Evolutionary conservation across 176 grass and related monocot genomes (phyloP), one percentile per base, ranked within the genome.

Genomic region (Dendrocalamus sinicus): DNA sequence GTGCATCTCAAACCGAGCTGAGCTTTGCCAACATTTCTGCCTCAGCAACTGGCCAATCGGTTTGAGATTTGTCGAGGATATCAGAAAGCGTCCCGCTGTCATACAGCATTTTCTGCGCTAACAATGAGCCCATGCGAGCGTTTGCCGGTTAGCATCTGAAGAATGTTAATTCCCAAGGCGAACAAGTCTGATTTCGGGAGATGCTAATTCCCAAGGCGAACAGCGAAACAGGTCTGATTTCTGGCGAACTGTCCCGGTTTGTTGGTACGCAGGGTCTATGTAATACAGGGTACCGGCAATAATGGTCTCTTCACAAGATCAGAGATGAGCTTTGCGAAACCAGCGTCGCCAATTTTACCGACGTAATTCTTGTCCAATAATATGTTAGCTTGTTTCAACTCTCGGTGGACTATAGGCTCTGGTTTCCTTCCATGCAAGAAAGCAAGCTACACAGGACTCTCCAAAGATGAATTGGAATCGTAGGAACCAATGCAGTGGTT

Each of bases 241-340:
- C 0, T 88, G 93, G 9, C 96, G 89, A 64, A 98, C 60, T 0
- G 96, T 98, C 22, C 96, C 96, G 1, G 96, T 98, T 79, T 83
- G 88, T 41, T 98, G 91, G 77, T 98, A 98, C 78, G 96, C 96
- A 68, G 96, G 96, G 85, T 98, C 96, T 93, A 95, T 98, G 60
- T 98, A 98, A 76, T 76, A 92, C 58, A 98, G 41, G 2, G 93
- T 98, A 85, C 96, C 93, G 14, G 90, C 93, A 53, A 98, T 40
- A 43, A 91, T 39, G 23, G 96, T 98, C 51, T 98, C 96, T 47
- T 52, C 94, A 89, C 86, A 73, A 94, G 81, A 62, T 98, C 86
- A 8, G 81, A 86, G 35, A 98, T 80, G 53, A 95, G 84, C 81
- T 95, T 98, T 2, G 96, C 91, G 13, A 98, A 93, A 44, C 96